Conservation (phyloP, 306 rosid species). For the Dicorynia guianensis region DNA sequence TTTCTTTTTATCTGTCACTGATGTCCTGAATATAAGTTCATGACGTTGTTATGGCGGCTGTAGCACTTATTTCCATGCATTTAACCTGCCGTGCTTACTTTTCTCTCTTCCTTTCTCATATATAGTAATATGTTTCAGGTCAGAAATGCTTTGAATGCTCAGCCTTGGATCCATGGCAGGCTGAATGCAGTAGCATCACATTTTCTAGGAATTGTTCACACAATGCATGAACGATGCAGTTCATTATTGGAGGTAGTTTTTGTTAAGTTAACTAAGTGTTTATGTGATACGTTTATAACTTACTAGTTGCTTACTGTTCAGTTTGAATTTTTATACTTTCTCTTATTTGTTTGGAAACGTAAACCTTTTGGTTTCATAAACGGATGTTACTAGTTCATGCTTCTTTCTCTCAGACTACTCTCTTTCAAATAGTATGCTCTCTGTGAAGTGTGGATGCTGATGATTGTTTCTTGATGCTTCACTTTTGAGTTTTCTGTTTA, state of each 20-base stretch:
- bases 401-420: neutral
- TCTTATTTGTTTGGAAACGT: neutral
- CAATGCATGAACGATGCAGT: conserved; percentile 88
- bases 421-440: neutral
- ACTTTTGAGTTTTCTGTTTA: conserved; percentile 25
- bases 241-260: conserved; percentile 78
- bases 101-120: conserved; percentile 28
- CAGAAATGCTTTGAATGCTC: conserved; percentile 76
- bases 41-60: conserved; percentile 3
- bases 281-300: conserved; percentile 5
- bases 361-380: conserved; percentile 14
- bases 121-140: conserved; percentile 56
- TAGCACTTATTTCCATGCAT: conserved; percentile 24
- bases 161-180: conserved; percentile 66
- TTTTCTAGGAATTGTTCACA: conserved; percentile 76
- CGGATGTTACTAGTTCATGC: neutral
- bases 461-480: conserved; percentile 2
- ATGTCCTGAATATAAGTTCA: neutral
- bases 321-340: conserved; percentile 3
- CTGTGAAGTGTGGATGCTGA: neutral
- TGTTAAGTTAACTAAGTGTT: conserved; percentile 21
- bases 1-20: neutral
- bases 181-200: conserved; percentile 70
- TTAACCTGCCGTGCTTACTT: conserved; percentile 32
- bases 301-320: neutral